A percentile compares a stretch with the other conserved stretches of the same genome.
These are phyloP conservation scores for Protomyces lactucae-debilis DNA, from an alignment of 1,139 yeast species.

Conservation along the genomic window DNA sequence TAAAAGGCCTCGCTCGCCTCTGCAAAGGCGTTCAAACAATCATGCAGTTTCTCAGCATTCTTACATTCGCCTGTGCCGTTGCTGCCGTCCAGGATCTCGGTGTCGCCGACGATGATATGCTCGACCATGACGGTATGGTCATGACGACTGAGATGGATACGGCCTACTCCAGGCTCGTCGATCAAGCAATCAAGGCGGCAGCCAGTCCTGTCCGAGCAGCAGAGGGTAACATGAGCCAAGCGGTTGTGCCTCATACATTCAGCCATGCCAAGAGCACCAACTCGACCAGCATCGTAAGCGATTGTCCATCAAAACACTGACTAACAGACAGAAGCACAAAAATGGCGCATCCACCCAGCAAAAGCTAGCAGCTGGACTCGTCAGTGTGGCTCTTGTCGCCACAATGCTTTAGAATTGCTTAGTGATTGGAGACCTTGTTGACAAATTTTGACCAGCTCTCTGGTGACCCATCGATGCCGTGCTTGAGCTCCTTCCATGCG, in stretches of 20 bases:
- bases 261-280: too few species aligned
- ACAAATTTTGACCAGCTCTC: conserved; percentile 4
- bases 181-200: neutral
- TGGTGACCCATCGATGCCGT: conserved; percentile 7
- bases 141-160: neutral
- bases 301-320: neutral
- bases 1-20: neutral
- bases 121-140: neutral
- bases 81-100: neutral
- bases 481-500: conserved; percentile 7
- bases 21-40: neutral
- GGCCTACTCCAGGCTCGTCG: neutral
- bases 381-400: neutral
- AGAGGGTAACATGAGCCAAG: neutral
- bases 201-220: neutral
- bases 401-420: neutral
- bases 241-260: too few species aligned
- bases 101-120: neutral
- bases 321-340: neutral
- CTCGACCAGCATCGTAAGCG: neutral
- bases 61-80: neutral
- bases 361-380: neutral
- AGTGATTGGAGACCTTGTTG: neutral
- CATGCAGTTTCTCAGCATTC: neutral
- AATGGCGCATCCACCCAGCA: neutral